Base-by-base conservation (phyloP, 2,329 filamentous ascomycete genomes). In the Ophiostoma sp. region DNA sequence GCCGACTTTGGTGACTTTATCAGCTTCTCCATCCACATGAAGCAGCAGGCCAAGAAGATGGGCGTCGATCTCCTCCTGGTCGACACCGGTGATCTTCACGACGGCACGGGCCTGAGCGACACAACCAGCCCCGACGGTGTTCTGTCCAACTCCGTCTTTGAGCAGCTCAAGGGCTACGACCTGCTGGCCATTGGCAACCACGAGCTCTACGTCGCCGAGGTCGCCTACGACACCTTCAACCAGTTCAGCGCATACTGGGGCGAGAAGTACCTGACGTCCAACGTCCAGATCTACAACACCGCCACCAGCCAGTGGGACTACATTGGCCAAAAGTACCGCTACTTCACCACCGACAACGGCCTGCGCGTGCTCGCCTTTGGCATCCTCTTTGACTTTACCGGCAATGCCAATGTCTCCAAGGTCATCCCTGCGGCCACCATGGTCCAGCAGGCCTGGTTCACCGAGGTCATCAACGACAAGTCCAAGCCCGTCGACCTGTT, bases 1-100 rank as follows among this genome's bases (percentile, higher is more conserved):
- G 87, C 86, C 1, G 87, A 90, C 75, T 89, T 87, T 86, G 87
- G 87, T 33, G 87, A 90, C 76, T 89, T 85, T 76, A 85, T 86
- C 60, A 84, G 84, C 69, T 89, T 89, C 75, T 81, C 84, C 15
- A 82, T 81, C 67, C 83, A 83, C 72, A 88, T 89, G 85, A 86
- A 85, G 77, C 78, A 84, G 70, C 86, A 84, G 74, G 87, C 87
- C 4, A 79, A 80, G 27, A 79, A 82, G 15, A 79, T 87, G 73
- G 83, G 83, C 11, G 87, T 89, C 6, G 87, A 90, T 73, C 75
- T 89, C 70, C 79, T 89, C 67, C 76, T 89, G 15, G 77, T 89
- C 67, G 87, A 90, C 74, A 88, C 86, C 62, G 87, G 80, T 27
- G 88, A 90, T 76, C 78, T 90, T n/a, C 87, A 90, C 75, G 87